A percentile compares a stretch with the other conserved stretches of the same genome.
These are phyloP conservation scores for Chenopodium quinoa DNA, from an alignment of 148 eudicot species.

Conservation along the genomic window DNA sequence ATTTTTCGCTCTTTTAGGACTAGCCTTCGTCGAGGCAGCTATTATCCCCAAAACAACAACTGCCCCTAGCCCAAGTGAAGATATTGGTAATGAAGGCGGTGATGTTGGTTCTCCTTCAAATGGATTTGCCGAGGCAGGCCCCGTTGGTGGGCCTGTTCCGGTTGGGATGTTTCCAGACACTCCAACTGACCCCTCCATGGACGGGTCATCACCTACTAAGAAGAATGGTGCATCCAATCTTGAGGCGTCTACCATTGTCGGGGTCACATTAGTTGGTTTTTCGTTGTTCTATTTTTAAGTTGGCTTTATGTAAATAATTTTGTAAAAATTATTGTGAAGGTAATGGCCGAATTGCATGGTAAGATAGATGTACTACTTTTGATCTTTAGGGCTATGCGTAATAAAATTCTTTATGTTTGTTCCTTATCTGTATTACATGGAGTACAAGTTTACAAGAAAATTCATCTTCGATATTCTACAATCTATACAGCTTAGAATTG, in stretches of 20 bases:
- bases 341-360: neutral
- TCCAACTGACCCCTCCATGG: neutral
- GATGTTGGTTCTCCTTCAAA: neutral
- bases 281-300: constrained; percentile 20
- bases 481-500: too few species aligned
- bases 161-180: neutral
- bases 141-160: constrained; percentile 27
- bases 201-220: neutral
- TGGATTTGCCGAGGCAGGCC: constrained; percentile 29
- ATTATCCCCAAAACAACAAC: neutral
- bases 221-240: constrained; percentile 21
- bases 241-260: constrained; percentile 8
- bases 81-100: constrained; percentile 21
- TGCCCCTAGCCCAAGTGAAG: constrained; percentile 9
- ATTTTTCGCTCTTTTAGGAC: constrained; percentile 18
- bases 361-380: neutral
- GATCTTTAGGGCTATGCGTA: neutral
- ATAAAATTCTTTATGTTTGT: neutral
- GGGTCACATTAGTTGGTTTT: constrained; percentile 9
- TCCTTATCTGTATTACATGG: too few species aligned
- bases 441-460: too few species aligned
- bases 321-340: neutral
- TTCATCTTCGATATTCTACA: too few species aligned
- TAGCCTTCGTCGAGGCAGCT: constrained; percentile 18
- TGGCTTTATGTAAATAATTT: neutral